A percentile compares a stretch with the other conserved stretches of the same genome.
phyloP scores from a whole-genome alignment of 176 grass and related monocot species.

The Ensete glaucum region DNA sequence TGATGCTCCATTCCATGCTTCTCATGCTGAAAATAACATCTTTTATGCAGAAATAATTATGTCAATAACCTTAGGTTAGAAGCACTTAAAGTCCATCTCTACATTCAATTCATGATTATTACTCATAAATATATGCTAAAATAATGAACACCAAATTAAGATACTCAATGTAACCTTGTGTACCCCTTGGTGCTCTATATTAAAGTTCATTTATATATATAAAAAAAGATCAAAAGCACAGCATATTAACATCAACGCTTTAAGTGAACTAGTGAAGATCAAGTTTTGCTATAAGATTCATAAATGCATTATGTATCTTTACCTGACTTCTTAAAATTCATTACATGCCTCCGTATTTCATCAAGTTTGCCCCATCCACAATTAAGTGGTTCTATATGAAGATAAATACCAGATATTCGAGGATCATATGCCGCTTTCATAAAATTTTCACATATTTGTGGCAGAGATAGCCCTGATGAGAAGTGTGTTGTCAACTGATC shows the following conservation, averaged over 20 bases:
- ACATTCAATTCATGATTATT: too few relatives aligned
- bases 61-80: too few relatives aligned
- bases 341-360: conserved; percentile 83
- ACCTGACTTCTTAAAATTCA: conserved; percentile 93
- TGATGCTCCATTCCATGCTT: too few relatives aligned
- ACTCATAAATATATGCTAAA: too few relatives aligned
- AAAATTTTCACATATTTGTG: conserved; percentile 87
- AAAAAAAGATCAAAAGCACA: not conserved
- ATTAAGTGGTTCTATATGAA: conserved; percentile 69
- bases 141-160: not conserved
- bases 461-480: conserved; percentile 61
- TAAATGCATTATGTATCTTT: not conserved
- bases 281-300: too few relatives aligned
- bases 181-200: not conserved
- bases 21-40: too few relatives aligned
- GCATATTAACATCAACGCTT: not conserved
- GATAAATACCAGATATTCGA: conserved; percentile 77
- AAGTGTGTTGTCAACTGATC: conserved; percentile 71
- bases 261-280: too few relatives aligned
- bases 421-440: conserved; percentile 89
- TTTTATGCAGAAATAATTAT: too few relatives aligned
- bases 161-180: not conserved
- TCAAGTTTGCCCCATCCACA: conserved; percentile 95
- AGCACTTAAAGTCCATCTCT: too few relatives aligned
- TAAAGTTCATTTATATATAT: not conserved